Base-by-base conservation (phyloP, 805 yeast genomes). In the Cyberlindnera bimundalis region DNA sequence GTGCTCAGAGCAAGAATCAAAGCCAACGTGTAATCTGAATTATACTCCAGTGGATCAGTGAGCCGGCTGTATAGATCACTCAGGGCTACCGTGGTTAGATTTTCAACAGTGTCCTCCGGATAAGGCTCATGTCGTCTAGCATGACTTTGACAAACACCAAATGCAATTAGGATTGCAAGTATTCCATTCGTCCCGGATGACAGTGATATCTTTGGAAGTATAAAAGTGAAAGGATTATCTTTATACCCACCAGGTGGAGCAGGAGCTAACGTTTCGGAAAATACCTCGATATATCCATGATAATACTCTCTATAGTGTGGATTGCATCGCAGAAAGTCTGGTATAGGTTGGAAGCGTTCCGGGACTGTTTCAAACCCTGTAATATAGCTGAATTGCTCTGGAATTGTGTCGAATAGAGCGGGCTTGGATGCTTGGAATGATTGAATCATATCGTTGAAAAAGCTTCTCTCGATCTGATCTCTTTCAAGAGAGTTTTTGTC, bases 141-240 rank as follows among this genome's bases (percentile, higher is more conserved):
- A 18, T 9, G 13, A 18, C 30, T 14, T 16, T 28, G 30, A 15
- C 30, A 28, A 28, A 28, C 11, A 5, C 30, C 30, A 28, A 28
- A 28, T n/a, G 30, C 30, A 14, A 28, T 14, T 5, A 28, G 18
- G 10, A 28, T 28, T 8, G 30, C 30, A n/a, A 28, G 18, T 14
- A 28, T 15, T 5, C 30, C 30, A 28, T 14, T n/a, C 15, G 30
- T 28, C 5, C 30, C 30, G 13, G 30, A 28, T 7, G 30, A 28
- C 5, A 28, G 11, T 7, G 30, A 28, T 6, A 28, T 28, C 18
- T 28, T 16, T 6, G 30, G 30, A 6, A 28, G 30, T 6, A 81
- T 63, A 11, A 70, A 71, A 46, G 72, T 71, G 62, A 82, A 84
- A 0, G 95, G 95, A 50, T 81, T 79, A n/a, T 74, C 76, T 16